Evolutionary conservation across 2,329 filamentous ascomycete genomes (phyloP), one percentile per base, ranked within the genome.

Genomic region (Colletotrichum aenigma): DNA sequence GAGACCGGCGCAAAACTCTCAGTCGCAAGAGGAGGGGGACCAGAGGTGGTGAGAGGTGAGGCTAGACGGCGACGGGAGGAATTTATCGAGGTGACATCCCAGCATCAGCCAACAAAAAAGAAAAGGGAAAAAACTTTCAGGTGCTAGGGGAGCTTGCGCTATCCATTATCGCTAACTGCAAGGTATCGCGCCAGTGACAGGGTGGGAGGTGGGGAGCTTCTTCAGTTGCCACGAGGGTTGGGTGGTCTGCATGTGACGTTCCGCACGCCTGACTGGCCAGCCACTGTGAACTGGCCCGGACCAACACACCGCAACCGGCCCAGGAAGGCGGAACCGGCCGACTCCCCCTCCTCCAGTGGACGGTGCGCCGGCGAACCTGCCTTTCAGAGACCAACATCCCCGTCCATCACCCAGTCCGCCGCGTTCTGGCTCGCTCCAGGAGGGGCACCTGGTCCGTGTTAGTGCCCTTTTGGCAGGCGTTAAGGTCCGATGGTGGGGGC

Each of bases 381-480:
- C 32, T 34, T 56, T 72, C 30, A 61, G 55, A 36, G 72, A 62
- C 38, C 48, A 28, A 66, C 67, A 74, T 24, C 71, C 67, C 71
- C 71, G 72, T 75, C 62, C 24, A 15, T 61, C 55, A 72, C 30
- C 26, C 61, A 71, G 48, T 71, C 64, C 61, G 52, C 69, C 55
- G 61, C 61, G 72, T 38, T 67, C 55, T 56, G 56, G 72, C 61
- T 67, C 64, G 62, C 55, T 60, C 32, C 2, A 26, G 67, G 67
- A 70, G 67, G 56, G 67, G 55, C 62, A 75, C 72, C 55, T 75
- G 72, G 72, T 71, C 72, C 72, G 72, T 75, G 72, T 72, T 72
- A 60, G 72, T 62, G 72, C 32, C 18, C 48, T 58, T 66, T 38
- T 24, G n/a, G 28, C 48, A 6, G 38, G 60, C 18, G 26, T 48